A percentile compares a stretch with the other conserved stretches of the same genome.
Evolutionary conservation across 2,329 filamentous ascomycete species (phyloP).

Genomic region (Penicillium capsulatum): DNA sequence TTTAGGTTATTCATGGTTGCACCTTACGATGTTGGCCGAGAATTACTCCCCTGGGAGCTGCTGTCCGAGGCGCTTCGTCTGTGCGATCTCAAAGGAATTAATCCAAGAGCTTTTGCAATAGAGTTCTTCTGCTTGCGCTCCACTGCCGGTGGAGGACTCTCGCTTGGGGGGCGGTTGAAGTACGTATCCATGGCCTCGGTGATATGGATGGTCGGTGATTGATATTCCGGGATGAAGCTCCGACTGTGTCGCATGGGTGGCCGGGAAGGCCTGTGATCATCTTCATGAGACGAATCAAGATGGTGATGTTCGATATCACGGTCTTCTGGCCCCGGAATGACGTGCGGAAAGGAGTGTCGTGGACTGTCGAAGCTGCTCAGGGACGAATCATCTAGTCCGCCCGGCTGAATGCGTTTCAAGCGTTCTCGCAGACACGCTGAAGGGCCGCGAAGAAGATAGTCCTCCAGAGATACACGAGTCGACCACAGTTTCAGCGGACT

Average conservation of each 20-base stretch:
- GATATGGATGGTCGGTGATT: conserved; percentile 30
- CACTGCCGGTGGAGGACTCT: conserved; percentile 14
- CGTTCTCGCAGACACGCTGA: conserved; percentile 54
- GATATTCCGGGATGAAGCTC: conserved; percentile 20
- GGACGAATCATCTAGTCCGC: conserved; percentile 28
- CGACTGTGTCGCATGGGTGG: conserved; percentile 21
- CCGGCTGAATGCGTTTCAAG: conserved; percentile 35
- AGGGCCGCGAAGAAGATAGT: conserved; percentile 55
- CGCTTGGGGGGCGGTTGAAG: conserved; percentile 13
- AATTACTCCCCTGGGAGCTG: conserved; percentile 16
- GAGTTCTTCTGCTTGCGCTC: conserved; percentile 7
- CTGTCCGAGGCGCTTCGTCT: conserved; percentile 13
- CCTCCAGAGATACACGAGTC: conserved; percentile 28
- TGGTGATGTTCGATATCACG: conserved; percentile 1
- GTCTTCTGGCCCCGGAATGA: conserved; percentile 8
- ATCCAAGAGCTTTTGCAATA: conserved; percentile 11
- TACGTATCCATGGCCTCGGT: conserved; percentile 24
- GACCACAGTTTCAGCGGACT: conserved; percentile 34
- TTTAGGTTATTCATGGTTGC: too few species aligned
- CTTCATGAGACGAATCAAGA: conserved; percentile 3
- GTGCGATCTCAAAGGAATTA: conserved; percentile 9
- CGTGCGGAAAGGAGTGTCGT: conserved; percentile 21
- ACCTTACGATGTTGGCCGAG: conserved; percentile 20
- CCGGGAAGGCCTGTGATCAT: conserved; percentile 9
- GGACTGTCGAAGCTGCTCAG: conserved; percentile 29